Evolutionary conservation across 2,329 filamentous ascomycete genomes (phyloP), one percentile per base, ranked within the genome.

Genomic region (Cladosporium sp.): DNA sequence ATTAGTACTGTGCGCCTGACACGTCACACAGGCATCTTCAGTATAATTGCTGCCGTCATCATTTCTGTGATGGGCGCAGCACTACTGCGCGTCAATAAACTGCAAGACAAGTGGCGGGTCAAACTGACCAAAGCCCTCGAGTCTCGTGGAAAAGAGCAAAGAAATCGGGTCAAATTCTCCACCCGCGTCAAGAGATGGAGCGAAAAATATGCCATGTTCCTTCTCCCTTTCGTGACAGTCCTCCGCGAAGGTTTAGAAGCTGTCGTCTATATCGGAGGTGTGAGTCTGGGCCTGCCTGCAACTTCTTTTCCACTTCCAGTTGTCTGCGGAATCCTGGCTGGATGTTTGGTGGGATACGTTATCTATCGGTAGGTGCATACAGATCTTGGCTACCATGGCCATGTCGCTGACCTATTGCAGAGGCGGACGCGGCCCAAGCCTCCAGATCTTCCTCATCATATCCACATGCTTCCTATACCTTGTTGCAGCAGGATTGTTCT

Each of bases 211-310:
- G 82, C 84, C 64, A 89, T 95, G 86, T 93, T 95, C 67, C 70
- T 88, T 43, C 74, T 95, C 51, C 90, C 90, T 1, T 95, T 95
- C 70, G 78, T 95, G 66, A 95, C 89, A 0, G 86, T 93, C n/a
- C 72, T 95, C 11, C 78, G 90, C 34, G 89, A 95, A 68, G 90
- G 89, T 2, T 80, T 95, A 31, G 90, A 95, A 68, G 88, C 86
- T 0, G 85, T 95, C 34, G 80, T 95, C 19, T 95, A 95, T 68
- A 83, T 95, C 49, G 88, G 87, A 13, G 90, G 89, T 16, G 89
- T 95, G 4, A 85, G 86, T 3, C 83, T 95, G 51, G 81, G 83
- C 1, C 75, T 86, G 3, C 87, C 89, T 0, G 88, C 87, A 2
- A 81, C 79, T 5, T 78, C 89, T 0, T 87, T 95, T 48, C 89